These are phyloP conservation scores for Candida tibetensis DNA, from an alignment of 805 yeast genomes.

Conservation along the genomic window DNA sequence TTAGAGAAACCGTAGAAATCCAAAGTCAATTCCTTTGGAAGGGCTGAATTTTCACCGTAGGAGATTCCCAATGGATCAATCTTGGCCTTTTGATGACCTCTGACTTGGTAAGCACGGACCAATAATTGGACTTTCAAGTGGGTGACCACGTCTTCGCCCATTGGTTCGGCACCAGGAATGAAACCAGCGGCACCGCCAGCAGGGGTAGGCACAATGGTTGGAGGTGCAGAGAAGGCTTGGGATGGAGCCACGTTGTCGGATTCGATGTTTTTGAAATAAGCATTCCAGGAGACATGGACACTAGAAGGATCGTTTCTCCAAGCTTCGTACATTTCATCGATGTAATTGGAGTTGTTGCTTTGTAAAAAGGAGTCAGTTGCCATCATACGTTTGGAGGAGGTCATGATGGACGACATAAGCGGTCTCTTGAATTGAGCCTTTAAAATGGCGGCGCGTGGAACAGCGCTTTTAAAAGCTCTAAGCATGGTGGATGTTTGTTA, in stretches of 20 bases:
- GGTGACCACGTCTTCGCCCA: conserved; percentile 64
- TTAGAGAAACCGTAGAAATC: conserved; percentile 92
- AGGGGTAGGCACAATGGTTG: conserved; percentile 79
- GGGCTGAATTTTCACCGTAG: conserved; percentile 64
- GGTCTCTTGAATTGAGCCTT: conserved; percentile 22
- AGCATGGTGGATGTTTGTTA: conserved; percentile 30
- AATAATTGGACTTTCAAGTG: conserved; percentile 94
- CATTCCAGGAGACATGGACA: conserved; percentile 96
- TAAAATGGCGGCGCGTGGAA: conserved; percentile 33
- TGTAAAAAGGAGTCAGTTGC: conserved; percentile 75
- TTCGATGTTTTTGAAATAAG: conserved; percentile 90
- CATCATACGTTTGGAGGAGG: conserved; percentile 19
- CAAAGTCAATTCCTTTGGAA: conserved; percentile 84
- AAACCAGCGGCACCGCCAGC: conserved; percentile 66
- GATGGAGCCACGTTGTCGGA: conserved; percentile 66
- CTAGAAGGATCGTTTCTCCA: conserved; percentile 88
- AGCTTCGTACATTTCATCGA: conserved; percentile 96
- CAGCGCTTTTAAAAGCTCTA: conserved; percentile 40
- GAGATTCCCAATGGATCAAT: conserved; percentile 94
- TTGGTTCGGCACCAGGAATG: conserved; percentile 51
- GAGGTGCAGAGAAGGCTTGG: conserved; percentile 86
- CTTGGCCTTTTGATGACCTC: conserved; percentile 95
- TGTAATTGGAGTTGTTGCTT: conserved; percentile 82
- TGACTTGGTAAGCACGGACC: conserved; percentile 97
- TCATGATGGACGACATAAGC: conserved; percentile 2